phyloP scores from a whole-genome alignment of 441 rosid genomes.

The Mallotus repandus region DNA sequence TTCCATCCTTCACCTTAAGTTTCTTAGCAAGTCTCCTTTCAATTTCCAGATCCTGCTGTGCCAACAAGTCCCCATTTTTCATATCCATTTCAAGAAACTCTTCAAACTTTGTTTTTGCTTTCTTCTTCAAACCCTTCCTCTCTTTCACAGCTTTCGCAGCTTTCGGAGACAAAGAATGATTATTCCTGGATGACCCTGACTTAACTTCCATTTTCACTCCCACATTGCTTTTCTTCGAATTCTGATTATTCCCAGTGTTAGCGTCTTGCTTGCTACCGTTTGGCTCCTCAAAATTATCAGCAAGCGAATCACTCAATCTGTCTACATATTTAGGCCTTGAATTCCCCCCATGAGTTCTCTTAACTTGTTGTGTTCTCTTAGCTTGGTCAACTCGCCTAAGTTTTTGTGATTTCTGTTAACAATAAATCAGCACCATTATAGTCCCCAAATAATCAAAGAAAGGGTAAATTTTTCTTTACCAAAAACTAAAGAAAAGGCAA shows the following conservation, averaged over 20 bases:
- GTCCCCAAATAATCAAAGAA: background rate
- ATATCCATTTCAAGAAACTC: conserved; percentile 66
- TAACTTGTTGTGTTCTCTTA: background rate
- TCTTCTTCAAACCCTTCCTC: conserved; percentile 37
- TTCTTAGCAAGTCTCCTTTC: conserved; percentile 85
- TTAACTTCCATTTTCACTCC: conserved; percentile 9
- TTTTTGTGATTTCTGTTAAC: conserved; percentile 43
- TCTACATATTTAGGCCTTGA: conserved; percentile 14
- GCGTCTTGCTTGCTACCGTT: conserved; percentile 2
- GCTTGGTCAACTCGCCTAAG: conserved; percentile 12
- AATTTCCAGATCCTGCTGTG: conserved; percentile 55
- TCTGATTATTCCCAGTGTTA: background rate
- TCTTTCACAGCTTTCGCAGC: conserved; percentile 28
- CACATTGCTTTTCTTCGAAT: conserved; percentile 7
- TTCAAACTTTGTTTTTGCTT: conserved; percentile 62
- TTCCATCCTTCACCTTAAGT: conserved; percentile 73
- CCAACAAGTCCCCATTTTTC: conserved; percentile 26
- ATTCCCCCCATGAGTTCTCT: conserved; percentile 19
- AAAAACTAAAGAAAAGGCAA: background rate
- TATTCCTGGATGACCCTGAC: background rate
- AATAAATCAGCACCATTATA: conserved; percentile 12
- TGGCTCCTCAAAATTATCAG: conserved; percentile 20
- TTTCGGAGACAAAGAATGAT: conserved; percentile 24
- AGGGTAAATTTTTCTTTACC: background rate
- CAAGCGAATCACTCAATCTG: conserved; percentile 17